phyloP scores from a whole-genome alignment of 2,329 filamentous ascomycete species.

The Stachybotrys elegans region DNA sequence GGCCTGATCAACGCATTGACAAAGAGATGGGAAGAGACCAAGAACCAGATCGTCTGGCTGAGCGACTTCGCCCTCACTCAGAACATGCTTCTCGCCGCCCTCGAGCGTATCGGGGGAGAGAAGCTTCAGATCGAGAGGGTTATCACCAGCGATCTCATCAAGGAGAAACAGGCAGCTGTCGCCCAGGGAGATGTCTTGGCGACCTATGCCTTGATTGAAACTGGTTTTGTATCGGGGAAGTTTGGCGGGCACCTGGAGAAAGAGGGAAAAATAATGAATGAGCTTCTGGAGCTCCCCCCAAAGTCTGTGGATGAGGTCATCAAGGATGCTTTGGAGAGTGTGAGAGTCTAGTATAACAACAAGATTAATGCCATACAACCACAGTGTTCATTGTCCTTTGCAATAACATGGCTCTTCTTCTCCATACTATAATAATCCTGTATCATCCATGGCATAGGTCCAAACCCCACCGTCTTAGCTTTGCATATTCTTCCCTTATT shows the following conservation, averaged over 20 bases:
- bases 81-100: slow-evolving; percentile 34
- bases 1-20: slow-evolving; percentile 21
- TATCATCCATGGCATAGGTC: too few relatives aligned
- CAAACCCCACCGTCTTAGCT: too few relatives aligned
- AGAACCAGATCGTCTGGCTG: slow-evolving; percentile 24
- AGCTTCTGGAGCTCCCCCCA: slow-evolving; percentile 20
- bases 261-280: slow-evolving; percentile 25
- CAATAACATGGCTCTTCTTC: too few relatives aligned
- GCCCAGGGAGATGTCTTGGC: slow-evolving; percentile 17
- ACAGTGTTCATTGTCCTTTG: too few relatives aligned
- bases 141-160: slow-evolving; percentile 18
- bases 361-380: too few relatives aligned
- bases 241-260: slow-evolving; percentile 27
- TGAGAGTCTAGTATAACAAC: not conserved
- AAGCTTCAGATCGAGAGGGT: slow-evolving; percentile 23
- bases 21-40: slow-evolving; percentile 22
- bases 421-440: too few relatives aligned
- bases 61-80: slow-evolving; percentile 27
- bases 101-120: slow-evolving; percentile 44
- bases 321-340: slow-evolving; percentile 7
- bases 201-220: slow-evolving; percentile 22
- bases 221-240: slow-evolving; percentile 23
- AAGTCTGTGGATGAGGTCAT: slow-evolving; percentile 9
- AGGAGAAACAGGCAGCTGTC: slow-evolving; percentile 20
- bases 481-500: too few relatives aligned